These are phyloP conservation scores for Raffaelea deltoideospora DNA, from an alignment of 2,329 filamentous ascomycete species.

Conservation along the genomic window DNA sequence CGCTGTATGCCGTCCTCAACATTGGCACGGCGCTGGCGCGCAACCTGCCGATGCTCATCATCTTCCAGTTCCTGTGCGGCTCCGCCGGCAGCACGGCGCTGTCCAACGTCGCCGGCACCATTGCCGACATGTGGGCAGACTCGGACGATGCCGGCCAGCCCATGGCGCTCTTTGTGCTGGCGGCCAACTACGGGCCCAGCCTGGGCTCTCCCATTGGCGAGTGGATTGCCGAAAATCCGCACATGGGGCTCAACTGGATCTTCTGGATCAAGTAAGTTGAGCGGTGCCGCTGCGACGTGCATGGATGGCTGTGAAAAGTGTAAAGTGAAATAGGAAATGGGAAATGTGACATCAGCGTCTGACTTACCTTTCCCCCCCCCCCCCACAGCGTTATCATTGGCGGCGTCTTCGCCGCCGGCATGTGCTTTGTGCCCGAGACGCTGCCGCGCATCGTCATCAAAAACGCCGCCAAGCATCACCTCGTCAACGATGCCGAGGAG, in stretches of 20 bases:
- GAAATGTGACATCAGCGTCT: not conserved
- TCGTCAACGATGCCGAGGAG: conserved; percentile 2
- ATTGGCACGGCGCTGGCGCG: conserved; percentile 3
- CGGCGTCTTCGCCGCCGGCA: conserved; percentile 1
- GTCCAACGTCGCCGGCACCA: conserved; percentile 5
- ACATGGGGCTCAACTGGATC: conserved; percentile 6
- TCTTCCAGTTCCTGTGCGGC: conserved; percentile 6
- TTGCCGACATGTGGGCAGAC: conserved; percentile 4
- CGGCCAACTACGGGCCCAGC: conserved; percentile 4
- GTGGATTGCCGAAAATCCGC: conserved; percentile 4
- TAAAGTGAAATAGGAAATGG: no score
- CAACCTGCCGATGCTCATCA: conserved; percentile 6
- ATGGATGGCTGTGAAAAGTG: no score
- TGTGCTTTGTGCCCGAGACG: conserved; percentile 5
- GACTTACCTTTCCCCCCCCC: not conserved
- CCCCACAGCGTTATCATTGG: conserved; percentile 3
- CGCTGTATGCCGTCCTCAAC: conserved; percentile 4
- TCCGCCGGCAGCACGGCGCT: conserved; percentile 4
- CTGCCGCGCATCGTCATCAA: conserved; percentile 3
- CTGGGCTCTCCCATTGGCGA: conserved; percentile 4
- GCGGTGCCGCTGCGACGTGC: not conserved
- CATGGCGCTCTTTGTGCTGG: conserved; percentile 4
- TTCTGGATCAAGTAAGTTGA: conserved; percentile 5
- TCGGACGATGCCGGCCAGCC: conserved; percentile 5
- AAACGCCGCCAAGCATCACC: not conserved